These are phyloP conservation scores for Penicillium janthinellum DNA, from an alignment of 2,329 filamentous ascomycete genomes.

Conservation along the genomic window DNA sequence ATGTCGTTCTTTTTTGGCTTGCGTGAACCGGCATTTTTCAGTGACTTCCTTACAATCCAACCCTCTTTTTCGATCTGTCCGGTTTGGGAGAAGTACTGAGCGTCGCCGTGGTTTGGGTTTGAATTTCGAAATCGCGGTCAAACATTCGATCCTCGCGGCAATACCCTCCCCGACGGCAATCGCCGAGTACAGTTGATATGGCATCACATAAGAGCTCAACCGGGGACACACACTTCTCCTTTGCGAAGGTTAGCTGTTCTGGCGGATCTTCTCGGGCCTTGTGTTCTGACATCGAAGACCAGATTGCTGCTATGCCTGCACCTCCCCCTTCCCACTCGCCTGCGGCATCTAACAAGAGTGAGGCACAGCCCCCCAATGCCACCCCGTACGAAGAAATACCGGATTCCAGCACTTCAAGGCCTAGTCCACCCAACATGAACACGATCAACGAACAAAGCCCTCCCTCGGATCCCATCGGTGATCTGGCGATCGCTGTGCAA, in stretches of 20 bases:
- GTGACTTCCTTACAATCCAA: slow-evolving; percentile 40
- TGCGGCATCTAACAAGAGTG: slow-evolving; percentile 30
- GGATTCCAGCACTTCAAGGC: slow-evolving; percentile 20
- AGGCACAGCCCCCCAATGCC: slow-evolving; percentile 24
- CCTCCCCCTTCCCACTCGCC: slow-evolving; percentile 32
- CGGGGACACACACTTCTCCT: slow-evolving; percentile 57
- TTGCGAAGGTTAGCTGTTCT: slow-evolving; percentile 68
- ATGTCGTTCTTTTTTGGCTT: slow-evolving; percentile 49
- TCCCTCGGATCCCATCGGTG: slow-evolving; percentile 27
- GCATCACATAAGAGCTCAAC: slow-evolving; percentile 33
- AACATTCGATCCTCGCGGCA: slow-evolving; percentile 21
- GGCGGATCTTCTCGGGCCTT: background rate
- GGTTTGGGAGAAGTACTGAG: slow-evolving; percentile 28
- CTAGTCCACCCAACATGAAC: slow-evolving; percentile 22
- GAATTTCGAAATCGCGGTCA: slow-evolving; percentile 25
- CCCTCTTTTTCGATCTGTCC: slow-evolving; percentile 29
- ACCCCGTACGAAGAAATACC: slow-evolving; percentile 23
- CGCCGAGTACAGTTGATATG: slow-evolving; percentile 31
- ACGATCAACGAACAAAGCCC: slow-evolving; percentile 21
- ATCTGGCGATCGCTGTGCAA: slow-evolving; percentile 38
- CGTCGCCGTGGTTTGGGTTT: slow-evolving; percentile 17
- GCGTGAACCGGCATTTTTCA: slow-evolving; percentile 46
- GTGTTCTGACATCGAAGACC: slow-evolving; percentile 21
- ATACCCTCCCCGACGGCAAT: slow-evolving; percentile 11
- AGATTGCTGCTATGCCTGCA: slow-evolving; percentile 49